phyloP scores from a whole-genome alignment of 2,329 filamentous ascomycete genomes.

The Scopulariopsis brevicaulis region DNA sequence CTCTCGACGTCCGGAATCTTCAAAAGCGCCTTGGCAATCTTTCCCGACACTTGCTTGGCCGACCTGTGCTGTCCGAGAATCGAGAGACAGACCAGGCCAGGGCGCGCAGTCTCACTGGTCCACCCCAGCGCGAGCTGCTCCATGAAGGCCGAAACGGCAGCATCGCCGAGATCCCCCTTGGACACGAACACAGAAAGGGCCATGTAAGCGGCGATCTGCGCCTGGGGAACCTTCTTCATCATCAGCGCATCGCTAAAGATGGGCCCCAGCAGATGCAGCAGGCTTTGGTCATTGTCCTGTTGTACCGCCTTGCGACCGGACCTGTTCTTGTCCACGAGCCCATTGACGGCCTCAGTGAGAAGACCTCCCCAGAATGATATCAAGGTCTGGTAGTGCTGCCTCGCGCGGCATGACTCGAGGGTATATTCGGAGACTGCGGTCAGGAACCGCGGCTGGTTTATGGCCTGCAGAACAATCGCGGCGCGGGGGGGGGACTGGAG shows the following conservation, averaged over 20 bases:
- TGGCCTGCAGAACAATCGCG: slow-evolving; percentile 73
- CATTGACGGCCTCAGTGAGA: slow-evolving; percentile 73
- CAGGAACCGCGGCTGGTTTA: slow-evolving; percentile 67
- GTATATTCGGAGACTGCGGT: slow-evolving; percentile 68
- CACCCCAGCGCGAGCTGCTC: slow-evolving; percentile 73
- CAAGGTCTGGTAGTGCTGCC: slow-evolving; percentile 65
- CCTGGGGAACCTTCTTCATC: slow-evolving; percentile 62
- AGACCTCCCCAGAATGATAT: slow-evolving; percentile 87
- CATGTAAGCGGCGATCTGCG: slow-evolving; percentile 87
- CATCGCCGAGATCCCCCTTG: slow-evolving; percentile 70
- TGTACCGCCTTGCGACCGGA: slow-evolving; percentile 70
- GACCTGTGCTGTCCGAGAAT: slow-evolving; percentile 73
- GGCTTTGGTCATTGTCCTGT: slow-evolving; percentile 67
- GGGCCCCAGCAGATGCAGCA: slow-evolving; percentile 56
- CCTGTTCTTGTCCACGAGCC: slow-evolving; percentile 65
- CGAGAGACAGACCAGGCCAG: slow-evolving; percentile 69
- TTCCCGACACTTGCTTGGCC: slow-evolving; percentile 55
- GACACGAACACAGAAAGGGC: slow-evolving; percentile 75
- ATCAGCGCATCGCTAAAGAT: slow-evolving; percentile 67
- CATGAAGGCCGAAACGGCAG: slow-evolving; percentile 77
- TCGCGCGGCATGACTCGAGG: slow-evolving; percentile 57
- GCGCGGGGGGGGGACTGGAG: slow-evolving; percentile 67
- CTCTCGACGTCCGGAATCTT: slow-evolving; percentile 49
- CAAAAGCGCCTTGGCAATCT: slow-evolving; percentile 58
- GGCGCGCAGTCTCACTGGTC: slow-evolving; percentile 58